These are phyloP conservation scores for Botrytis porri DNA, from an alignment of 2,329 filamentous ascomycete genomes.

Conservation along the genomic window DNA sequence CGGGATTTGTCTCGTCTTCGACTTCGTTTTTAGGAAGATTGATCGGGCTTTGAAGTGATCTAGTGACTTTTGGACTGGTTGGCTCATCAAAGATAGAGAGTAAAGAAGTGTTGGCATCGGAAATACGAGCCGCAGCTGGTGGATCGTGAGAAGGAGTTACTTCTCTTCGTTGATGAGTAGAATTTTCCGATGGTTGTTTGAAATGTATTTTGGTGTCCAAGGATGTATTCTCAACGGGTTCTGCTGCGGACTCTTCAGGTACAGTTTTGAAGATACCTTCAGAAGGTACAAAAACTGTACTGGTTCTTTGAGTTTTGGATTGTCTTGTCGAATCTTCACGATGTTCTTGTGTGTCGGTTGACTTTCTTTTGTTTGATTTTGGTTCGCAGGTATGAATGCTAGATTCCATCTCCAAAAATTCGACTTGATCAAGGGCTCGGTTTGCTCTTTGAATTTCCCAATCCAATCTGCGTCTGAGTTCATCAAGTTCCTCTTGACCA, in stretches of 20 bases:
- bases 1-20: slow-evolving; percentile 20
- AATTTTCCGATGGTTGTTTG: not conserved
- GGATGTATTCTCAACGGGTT: slow-evolving; percentile 28
- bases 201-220: slow-evolving; percentile 14
- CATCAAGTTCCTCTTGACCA: slow-evolving; percentile 46
- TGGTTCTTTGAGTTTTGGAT: slow-evolving; percentile 14
- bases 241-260: slow-evolving; percentile 31
- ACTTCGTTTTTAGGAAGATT: slow-evolving; percentile 20
- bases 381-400: slow-evolving; percentile 65
- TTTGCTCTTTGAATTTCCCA: slow-evolving; percentile 57
- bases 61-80: slow-evolving; percentile 28
- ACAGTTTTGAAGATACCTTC: slow-evolving; percentile 63
- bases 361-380: slow-evolving; percentile 32
- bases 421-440: slow-evolving; percentile 67
- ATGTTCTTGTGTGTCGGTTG: slow-evolving; percentile 1
- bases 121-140: slow-evolving; percentile 54
- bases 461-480: slow-evolving; percentile 45
- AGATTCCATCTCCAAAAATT: slow-evolving; percentile 75
- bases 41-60: slow-evolving; percentile 28
- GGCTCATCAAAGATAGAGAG: slow-evolving; percentile 60
- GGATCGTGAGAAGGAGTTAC: slow-evolving; percentile 59
- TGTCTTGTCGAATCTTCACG: slow-evolving; percentile 13
- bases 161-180: slow-evolving; percentile 14
- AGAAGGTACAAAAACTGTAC: slow-evolving; percentile 53
- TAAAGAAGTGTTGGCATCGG: slow-evolving; percentile 55